Evolutionary conservation across 2,329 filamentous ascomycete species (phyloP).

Genomic region (Biscogniauxia mediterranea): DNA sequence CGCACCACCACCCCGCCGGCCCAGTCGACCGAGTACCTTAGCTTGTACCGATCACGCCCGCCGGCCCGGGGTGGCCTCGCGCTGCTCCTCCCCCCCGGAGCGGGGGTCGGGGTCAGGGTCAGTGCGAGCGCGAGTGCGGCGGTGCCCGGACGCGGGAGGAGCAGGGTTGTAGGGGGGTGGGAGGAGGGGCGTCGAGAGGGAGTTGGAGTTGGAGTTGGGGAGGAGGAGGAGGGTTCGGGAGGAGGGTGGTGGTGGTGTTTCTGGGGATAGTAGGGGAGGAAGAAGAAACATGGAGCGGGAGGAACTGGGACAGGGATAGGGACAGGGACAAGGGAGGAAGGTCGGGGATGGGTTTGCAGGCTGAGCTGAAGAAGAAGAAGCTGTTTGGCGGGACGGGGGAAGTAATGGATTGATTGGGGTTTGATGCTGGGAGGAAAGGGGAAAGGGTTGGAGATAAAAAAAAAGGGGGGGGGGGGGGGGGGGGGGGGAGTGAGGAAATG

Average conservation of each 20-base stretch:
- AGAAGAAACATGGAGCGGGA: too few relatives aligned
- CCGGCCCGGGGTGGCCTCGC: too few relatives aligned
- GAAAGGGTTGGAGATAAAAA: too few relatives aligned
- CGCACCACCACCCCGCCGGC: constrained; percentile 26
- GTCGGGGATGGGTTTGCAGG: constrained; percentile 6
- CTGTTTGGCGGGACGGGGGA: constrained; percentile 1
- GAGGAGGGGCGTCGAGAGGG: neutral
- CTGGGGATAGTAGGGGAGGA: too few relatives aligned
- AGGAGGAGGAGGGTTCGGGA: neutral
- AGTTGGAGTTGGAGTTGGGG: neutral
- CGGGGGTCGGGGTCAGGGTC: neutral
- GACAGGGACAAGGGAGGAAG: neutral
- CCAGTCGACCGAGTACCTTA: constrained; percentile 25
- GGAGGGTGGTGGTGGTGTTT: too few relatives aligned
- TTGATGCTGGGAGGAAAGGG: neutral
- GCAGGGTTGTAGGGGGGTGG: constrained; percentile 10
- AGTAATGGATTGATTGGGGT: neutral
- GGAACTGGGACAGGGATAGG: neutral
- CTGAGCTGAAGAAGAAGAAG: constrained; percentile 18
- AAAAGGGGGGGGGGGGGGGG: neutral
- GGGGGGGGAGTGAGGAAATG: too few relatives aligned
- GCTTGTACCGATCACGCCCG: constrained; percentile 16
- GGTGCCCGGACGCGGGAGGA: constrained; percentile 17
- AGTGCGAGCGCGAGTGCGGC: too few relatives aligned
- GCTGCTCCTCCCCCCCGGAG: too few relatives aligned